These are phyloP conservation scores for Scutellaria barbata DNA, from an alignment of 257 asterid genomes.

Conservation along the genomic window DNA sequence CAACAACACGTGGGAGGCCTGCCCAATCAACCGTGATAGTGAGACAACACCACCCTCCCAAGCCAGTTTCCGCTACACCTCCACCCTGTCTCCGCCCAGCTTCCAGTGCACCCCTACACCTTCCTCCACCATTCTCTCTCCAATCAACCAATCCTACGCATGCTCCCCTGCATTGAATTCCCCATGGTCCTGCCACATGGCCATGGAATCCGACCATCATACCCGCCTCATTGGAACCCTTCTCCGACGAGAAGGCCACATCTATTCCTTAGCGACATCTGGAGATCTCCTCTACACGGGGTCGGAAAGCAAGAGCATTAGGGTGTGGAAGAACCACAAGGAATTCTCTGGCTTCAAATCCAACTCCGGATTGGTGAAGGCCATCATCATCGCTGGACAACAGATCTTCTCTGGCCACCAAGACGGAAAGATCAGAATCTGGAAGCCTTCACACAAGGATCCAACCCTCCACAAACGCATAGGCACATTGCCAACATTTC, in stretches of 20 bases:
- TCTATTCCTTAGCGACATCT: slow-evolving; percentile 76
- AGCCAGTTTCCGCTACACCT: slow-evolving; percentile 17
- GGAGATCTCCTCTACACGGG: slow-evolving; percentile 85
- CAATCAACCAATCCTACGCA: slow-evolving; percentile 27
- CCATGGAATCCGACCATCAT: slow-evolving; percentile 19
- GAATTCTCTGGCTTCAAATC: slow-evolving; percentile 86
- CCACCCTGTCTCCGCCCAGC: neutral
- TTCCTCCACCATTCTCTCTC: slow-evolving; percentile 17
- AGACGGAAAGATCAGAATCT: slow-evolving; percentile 86
- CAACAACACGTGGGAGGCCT: slow-evolving; percentile 14
- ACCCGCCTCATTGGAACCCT: slow-evolving; percentile 84
- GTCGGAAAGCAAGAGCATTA: slow-evolving; percentile 86
- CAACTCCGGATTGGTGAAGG: slow-evolving; percentile 83
- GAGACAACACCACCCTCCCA: slow-evolving; percentile 9
- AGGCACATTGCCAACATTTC: slow-evolving; percentile 79
- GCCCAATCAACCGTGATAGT: neutral
- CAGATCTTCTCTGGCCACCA: slow-evolving; percentile 90
- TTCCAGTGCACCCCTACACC: slow-evolving; percentile 14
- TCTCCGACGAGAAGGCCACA: slow-evolving; percentile 91
- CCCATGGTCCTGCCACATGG: slow-evolving; percentile 38
- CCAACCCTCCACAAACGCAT: slow-evolving; percentile 64
- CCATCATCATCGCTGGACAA: slow-evolving; percentile 76
- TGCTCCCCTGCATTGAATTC: slow-evolving; percentile 45
- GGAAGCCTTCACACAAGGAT: slow-evolving; percentile 74
- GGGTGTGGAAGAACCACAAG: slow-evolving; percentile 89